phyloP scores from a whole-genome alignment of 805 yeast genomes.

The Myxozyma neotropica region DNA sequence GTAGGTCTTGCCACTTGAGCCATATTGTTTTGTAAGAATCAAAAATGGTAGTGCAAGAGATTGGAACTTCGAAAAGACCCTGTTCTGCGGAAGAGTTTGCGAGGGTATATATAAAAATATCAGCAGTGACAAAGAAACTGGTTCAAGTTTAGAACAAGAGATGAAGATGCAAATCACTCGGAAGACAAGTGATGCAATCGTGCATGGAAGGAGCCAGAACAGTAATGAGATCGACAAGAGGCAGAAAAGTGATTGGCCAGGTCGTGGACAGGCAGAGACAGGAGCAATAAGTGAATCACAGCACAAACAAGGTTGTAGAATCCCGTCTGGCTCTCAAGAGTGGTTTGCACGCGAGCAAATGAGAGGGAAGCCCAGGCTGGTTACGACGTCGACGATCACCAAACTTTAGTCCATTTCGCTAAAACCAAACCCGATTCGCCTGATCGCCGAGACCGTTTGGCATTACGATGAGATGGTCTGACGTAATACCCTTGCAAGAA shows the following conservation, averaged over 20 bases:
- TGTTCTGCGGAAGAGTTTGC: not conserved
- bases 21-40: not conserved
- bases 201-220: slow-evolving; percentile 2
- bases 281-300: not conserved
- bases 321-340: not conserved
- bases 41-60: too few species aligned
- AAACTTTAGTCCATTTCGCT: not conserved
- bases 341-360: too few species aligned
- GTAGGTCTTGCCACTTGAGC: slow-evolving; percentile 22
- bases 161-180: not conserved
- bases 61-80: too few species aligned
- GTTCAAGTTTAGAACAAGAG: slow-evolving; percentile 3
- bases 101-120: not conserved
- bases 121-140: not conserved
- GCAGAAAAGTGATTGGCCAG: not conserved
- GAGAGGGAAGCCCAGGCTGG: not conserved
- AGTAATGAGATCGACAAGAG: slow-evolving; percentile 2
- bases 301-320: not conserved
- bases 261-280: not conserved
- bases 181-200: slow-evolving; percentile 9
- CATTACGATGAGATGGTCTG: too few species aligned
- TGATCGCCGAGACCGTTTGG: too few species aligned
- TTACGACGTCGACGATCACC: slow-evolving; percentile 9
- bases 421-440: too few species aligned
- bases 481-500: too few species aligned